A percentile compares a stretch with the other conserved stretches of the same genome.
phyloP scores from a whole-genome alignment of 768 basidiomycete species.

The Amanita brunnescens region DNA sequence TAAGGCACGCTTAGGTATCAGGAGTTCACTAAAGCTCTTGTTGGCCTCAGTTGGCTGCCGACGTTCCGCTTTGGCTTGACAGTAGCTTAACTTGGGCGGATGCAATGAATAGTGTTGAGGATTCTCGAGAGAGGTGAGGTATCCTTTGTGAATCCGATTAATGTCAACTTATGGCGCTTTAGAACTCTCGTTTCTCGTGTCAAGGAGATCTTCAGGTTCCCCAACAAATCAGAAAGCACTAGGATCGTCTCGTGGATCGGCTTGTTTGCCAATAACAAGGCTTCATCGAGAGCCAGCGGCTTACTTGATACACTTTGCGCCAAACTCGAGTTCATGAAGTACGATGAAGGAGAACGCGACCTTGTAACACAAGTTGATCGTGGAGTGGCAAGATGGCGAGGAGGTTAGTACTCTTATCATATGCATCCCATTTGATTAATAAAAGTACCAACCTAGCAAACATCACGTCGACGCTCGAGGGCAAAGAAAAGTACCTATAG shows the following conservation, averaged over 20 bases:
- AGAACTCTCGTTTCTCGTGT: slow-evolving; percentile 71
- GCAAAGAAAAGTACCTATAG: too few species aligned
- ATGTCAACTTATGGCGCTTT: slow-evolving; percentile 3
- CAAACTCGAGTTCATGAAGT: slow-evolving; percentile 89
- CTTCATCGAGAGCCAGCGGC: slow-evolving; percentile 56
- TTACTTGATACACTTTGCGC: slow-evolving; percentile 92
- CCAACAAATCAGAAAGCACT: slow-evolving; percentile 54
- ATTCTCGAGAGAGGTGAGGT: slow-evolving; percentile 62
- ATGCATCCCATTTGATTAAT: slow-evolving; percentile 6
- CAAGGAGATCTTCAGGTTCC: slow-evolving; percentile 64
- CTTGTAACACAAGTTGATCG: slow-evolving; percentile 97
- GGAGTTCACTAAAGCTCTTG: slow-evolving; percentile 83
- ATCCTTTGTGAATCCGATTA: too few species aligned
- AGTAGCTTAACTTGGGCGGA: slow-evolving; percentile 75
- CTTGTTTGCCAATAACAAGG: slow-evolving; percentile 66
- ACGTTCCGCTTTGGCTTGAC: slow-evolving; percentile 68
- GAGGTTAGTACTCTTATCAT: slow-evolving; percentile 31
- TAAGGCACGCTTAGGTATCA: slow-evolving; percentile 89
- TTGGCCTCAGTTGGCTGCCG: slow-evolving; percentile 82
- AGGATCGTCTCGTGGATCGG: slow-evolving; percentile 94
- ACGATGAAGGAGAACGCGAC: slow-evolving; percentile 85
- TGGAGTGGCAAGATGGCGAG: slow-evolving; percentile 80
- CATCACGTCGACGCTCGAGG: slow-evolving; percentile 87
- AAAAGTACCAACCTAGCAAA: slow-evolving; percentile 46
- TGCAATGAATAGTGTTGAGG: slow-evolving; percentile 66